Evolutionary conservation across 768 basidiomycete genomes (phyloP).

Genomic region (Lactifluus volemus): DNA sequence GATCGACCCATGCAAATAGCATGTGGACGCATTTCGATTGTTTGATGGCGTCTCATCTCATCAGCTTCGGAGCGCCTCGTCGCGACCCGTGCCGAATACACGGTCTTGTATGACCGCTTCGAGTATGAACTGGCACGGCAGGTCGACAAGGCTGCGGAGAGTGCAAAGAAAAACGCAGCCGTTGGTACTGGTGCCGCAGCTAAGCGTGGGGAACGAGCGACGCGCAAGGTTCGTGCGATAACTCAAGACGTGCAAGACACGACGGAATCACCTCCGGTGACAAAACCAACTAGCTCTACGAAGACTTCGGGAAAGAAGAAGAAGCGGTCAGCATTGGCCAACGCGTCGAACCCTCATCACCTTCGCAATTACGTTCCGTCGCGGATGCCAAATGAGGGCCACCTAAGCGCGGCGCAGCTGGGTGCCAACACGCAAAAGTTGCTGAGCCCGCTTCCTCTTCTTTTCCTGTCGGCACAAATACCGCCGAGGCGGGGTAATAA

Average conservation of each 20-base stretch:
- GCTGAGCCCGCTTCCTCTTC: slow-evolving; percentile 52
- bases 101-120: slow-evolving; percentile 55
- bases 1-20: slow-evolving; percentile 19
- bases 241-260: slow-evolving; percentile 33
- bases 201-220: slow-evolving; percentile 8
- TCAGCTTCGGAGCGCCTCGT: slow-evolving; percentile 66
- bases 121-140: slow-evolving; percentile 68
- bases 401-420: slow-evolving; percentile 31
- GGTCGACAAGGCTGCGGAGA: slow-evolving; percentile 45
- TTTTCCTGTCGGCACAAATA: slow-evolving; percentile 62
- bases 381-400: slow-evolving; percentile 46
- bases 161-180: slow-evolving; percentile 41
- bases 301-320: slow-evolving; percentile 65
- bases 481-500: slow-evolving; percentile 35
- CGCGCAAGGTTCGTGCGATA: slow-evolving; percentile 19
- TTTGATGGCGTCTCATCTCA: slow-evolving; percentile 20
- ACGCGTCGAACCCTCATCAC: slow-evolving; percentile 94
- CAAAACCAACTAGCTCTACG: slow-evolving; percentile 21
- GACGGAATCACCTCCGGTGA: slow-evolving; percentile 26
- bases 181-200: slow-evolving; percentile 27
- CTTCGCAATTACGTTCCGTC: slow-evolving; percentile 90
- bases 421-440: slow-evolving; percentile 37
- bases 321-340: slow-evolving; percentile 84
- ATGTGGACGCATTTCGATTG: slow-evolving; percentile 19
- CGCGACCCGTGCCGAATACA: slow-evolving; percentile 61